phyloP scores from a whole-genome alignment of 345 rosid genomes.

The Aegle marmelos region DNA sequence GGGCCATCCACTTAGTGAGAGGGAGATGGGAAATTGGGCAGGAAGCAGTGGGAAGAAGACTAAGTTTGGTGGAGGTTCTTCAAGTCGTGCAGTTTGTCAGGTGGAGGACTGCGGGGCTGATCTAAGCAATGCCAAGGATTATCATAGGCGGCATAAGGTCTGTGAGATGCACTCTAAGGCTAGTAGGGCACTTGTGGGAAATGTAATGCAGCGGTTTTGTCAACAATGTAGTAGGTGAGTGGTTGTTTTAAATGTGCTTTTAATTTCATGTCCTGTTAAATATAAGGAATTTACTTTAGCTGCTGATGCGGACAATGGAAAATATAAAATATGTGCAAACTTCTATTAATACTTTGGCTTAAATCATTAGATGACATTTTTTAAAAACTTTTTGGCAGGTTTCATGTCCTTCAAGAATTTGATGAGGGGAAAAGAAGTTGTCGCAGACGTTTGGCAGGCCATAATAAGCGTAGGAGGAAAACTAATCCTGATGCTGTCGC shows the following conservation, averaged over 20 bases:
- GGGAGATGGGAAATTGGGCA: constrained; percentile 52
- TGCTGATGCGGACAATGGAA: background rate
- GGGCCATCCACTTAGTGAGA: constrained; percentile 44
- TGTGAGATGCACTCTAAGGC: constrained; percentile 98
- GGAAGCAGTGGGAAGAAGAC: constrained; percentile 68
- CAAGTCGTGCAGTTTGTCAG: constrained; percentile 79
- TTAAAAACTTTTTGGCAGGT: constrained; percentile 44
- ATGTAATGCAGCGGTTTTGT: constrained; percentile 94
- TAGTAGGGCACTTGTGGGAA: constrained; percentile 79
- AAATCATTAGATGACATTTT: constrained; percentile 8
- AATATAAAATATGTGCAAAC: background rate
- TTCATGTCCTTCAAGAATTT: constrained; percentile 95
- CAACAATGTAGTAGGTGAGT: constrained; percentile 98
- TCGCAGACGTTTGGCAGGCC: constrained; percentile 98
- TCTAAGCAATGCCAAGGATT: constrained; percentile 90
- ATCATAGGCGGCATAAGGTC: constrained; percentile 94
- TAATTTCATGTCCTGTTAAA: background rate
- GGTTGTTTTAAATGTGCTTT: background rate
- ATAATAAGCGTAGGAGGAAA: constrained; percentile 94
- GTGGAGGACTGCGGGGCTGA: constrained; percentile 94
- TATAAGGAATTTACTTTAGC: background rate
- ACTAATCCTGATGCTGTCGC: constrained; percentile 70
- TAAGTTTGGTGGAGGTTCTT: constrained; percentile 51
- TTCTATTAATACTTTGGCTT: background rate
- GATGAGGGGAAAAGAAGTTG: constrained; percentile 99